Evolutionary conservation across 257 asterid genomes (phyloP).

Genomic region (Ocimum tenuiflorum): DNA sequence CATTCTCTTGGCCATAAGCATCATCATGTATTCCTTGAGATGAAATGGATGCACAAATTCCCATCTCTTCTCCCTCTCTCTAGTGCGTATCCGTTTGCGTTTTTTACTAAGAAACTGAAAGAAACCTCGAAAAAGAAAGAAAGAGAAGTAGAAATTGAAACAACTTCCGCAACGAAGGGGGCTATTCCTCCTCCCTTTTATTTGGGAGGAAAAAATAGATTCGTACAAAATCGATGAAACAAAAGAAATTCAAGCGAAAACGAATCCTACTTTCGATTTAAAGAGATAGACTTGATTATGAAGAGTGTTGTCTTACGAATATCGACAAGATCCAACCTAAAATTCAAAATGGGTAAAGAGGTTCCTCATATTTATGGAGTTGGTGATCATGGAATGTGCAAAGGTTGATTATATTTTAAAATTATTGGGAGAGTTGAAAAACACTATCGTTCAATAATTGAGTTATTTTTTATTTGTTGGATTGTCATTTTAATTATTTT

Average conservation of each 20-base stretch:
- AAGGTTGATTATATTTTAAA: slow-evolving; percentile 14
- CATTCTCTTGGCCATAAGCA: slow-evolving; percentile 55
- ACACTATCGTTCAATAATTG: slow-evolving; percentile 36
- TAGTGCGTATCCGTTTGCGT: not conserved
- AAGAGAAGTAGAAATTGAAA: too few relatives aligned
- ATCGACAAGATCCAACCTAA: too few relatives aligned
- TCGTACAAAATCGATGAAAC: too few relatives aligned
- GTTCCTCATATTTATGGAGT: slow-evolving; percentile 28
- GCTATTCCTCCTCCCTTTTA: too few relatives aligned
- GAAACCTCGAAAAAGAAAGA: too few relatives aligned
- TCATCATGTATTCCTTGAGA: slow-evolving; percentile 49
- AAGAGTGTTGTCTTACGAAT: too few relatives aligned
- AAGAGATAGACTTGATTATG: too few relatives aligned
- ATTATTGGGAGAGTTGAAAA: slow-evolving; percentile 28
- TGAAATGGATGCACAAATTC: slow-evolving; percentile 56
- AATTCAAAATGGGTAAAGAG: slow-evolving; percentile 13
- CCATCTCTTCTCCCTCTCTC: slow-evolving; percentile 11
- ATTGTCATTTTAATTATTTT: slow-evolving; percentile 19
- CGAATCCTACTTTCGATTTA: too few relatives aligned
- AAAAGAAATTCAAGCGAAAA: too few relatives aligned
- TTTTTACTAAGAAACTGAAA: too few relatives aligned
- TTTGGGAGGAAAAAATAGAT: too few relatives aligned
- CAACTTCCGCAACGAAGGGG: too few relatives aligned
- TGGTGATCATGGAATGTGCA: slow-evolving; percentile 40
- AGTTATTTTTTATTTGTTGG: slow-evolving; percentile 20